A percentile compares a stretch with the other conserved stretches of the same genome.
Conservation (phyloP, 441 rosid genomes). For the Adansonia madagascariensis region DNA sequence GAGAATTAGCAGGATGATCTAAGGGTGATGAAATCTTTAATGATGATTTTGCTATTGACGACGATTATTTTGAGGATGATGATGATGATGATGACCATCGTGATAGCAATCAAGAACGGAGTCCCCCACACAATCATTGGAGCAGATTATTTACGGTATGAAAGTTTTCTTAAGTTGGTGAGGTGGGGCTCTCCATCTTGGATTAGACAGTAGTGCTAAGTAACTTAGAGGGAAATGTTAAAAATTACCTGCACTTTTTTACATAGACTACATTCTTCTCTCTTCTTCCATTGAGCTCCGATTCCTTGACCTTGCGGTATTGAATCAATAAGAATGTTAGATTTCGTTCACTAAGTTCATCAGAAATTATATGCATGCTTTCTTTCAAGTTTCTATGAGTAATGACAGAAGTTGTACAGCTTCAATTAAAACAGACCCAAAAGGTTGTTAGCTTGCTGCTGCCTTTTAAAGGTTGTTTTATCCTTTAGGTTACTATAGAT, state of each 20-base stretch:
- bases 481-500: neutral
- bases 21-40: slow-evolving; percentile 30
- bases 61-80: slow-evolving; percentile 28
- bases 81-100: slow-evolving; percentile 22
- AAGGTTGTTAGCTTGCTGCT: neutral
- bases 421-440: neutral
- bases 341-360: neutral
- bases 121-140: slow-evolving; percentile 45
- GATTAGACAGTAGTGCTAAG: slow-evolving; percentile 9
- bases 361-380: neutral
- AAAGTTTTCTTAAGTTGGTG: slow-evolving; percentile 45
- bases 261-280: slow-evolving; percentile 87
- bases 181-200: slow-evolving; percentile 37
- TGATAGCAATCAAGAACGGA: slow-evolving; percentile 36
- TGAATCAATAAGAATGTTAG: slow-evolving; percentile 13
- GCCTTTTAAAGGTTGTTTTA: neutral
- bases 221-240: slow-evolving; percentile 22
- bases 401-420: neutral
- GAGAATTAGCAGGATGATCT: slow-evolving; percentile 27
- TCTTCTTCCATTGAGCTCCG: slow-evolving; percentile 68
- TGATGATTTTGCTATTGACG: slow-evolving; percentile 37
- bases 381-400: too few relatives aligned
- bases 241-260: slow-evolving; percentile 81
- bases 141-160: slow-evolving; percentile 38
- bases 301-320: slow-evolving; percentile 69